Base-by-base conservation (phyloP, 306 rosid species). In the Cajanus cajan region DNA sequence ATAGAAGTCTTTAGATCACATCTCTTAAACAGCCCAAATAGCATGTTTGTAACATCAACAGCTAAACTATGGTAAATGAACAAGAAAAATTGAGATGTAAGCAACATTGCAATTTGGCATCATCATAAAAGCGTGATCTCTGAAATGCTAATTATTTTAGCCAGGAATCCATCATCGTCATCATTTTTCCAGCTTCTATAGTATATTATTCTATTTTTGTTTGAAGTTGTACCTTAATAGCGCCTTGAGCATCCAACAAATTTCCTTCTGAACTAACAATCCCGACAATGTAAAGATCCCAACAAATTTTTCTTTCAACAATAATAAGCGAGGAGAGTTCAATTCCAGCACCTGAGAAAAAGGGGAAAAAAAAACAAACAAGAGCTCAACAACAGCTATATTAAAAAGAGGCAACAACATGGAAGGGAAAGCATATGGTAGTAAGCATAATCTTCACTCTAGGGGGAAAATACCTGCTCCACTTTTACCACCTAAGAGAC, bases 251-350 rank as follows among this genome's bases (percentile, higher is more conserved):
- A 73, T 94, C 98, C 79, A 94, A 87, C 74, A 90, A 84, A 88
- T 94, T 92, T 52, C 98, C 98, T 52, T 94, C 97, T 45, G 96
- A 90, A 52, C 96, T 80, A 52, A 94, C 82, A 59, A 94, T 94
- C 72, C 97, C 93, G 21, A 92, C 98, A 50, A 92, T 83, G 79
- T 94, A 94, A 73, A 94, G 94, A 80, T 90, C 93, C 98, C 98
- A 92, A 87, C 98, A 94, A 47, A 90, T 78, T 87, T 94, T 94
- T 57, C 98, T 94, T 52, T 89, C 94, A 50, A 87, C 88, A 16
- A 92, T 88, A 39, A 83, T 62, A 47, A 94, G 87, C 8, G 97
- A 89, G 28, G 93, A 87, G 71, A 90, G 92, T 74, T 90, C 90
- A 82, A 94, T 88, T 83, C 91, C 98, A 67, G 97, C 96, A 74